Evolutionary conservation across 495 filamentous ascomycete species (phyloP).

Genomic region (Cercophora sp.): DNA sequence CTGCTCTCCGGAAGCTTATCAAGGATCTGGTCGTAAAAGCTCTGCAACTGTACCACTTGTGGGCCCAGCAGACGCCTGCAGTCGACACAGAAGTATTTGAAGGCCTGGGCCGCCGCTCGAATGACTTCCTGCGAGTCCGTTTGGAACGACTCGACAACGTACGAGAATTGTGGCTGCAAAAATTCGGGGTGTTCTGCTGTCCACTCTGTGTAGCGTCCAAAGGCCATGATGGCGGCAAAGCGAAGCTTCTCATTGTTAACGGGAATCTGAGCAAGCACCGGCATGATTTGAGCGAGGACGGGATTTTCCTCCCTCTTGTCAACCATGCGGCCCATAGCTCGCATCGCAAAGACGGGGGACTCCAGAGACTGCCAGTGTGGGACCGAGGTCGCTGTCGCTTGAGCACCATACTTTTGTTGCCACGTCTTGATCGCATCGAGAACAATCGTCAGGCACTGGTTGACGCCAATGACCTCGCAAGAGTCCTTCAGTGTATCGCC

Average conservation of each 20-base stretch:
- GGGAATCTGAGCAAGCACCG: constrained; percentile 87
- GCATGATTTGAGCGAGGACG: constrained; percentile 85
- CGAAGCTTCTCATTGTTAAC: constrained; percentile 94
- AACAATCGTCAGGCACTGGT: constrained; percentile 84
- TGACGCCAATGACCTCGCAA: constrained; percentile 89
- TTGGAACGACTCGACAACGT: constrained; percentile 87
- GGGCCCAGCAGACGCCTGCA: constrained; percentile 79
- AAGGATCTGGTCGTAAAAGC: constrained; percentile 84
- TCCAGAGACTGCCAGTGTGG: constrained; percentile 96
- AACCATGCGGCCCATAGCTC: constrained; percentile 97
- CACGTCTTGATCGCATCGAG: constrained; percentile 79
- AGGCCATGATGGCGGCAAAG: constrained; percentile 94
- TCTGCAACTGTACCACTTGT: constrained; percentile 77
- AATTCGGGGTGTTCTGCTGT: constrained; percentile 90
- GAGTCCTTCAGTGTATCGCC: constrained; percentile 97
- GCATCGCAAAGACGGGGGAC: constrained; percentile 89
- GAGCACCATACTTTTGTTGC: constrained; percentile 75
- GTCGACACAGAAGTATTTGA: constrained; percentile 95
- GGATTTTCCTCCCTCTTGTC: constrained; percentile 78
- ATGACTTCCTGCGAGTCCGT: constrained; percentile 82
- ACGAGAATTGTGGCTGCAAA: constrained; percentile 85
- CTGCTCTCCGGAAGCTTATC: constrained; percentile 78
- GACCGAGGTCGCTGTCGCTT: constrained; percentile 69
- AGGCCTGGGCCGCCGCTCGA: constrained; percentile 83
- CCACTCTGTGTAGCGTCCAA: constrained; percentile 97